phyloP scores from a whole-genome alignment of 306 rosid species.

The Ammopiptanthus mongolicus region DNA sequence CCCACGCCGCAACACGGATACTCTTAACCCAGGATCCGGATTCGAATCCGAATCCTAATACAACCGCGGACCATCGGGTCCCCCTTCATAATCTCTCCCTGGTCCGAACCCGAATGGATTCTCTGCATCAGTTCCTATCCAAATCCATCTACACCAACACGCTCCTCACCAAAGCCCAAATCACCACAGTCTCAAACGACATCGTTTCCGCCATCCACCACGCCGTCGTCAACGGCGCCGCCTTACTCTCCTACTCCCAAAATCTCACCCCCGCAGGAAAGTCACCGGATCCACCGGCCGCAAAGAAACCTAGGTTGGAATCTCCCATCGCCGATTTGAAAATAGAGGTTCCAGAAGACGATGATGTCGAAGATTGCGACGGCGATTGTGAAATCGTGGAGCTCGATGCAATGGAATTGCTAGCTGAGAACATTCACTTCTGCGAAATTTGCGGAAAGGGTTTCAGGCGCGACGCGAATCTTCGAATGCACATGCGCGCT shows the following conservation, averaged over 20 bases:
- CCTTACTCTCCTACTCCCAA: constrained; percentile 42
- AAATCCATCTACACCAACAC: constrained; percentile 39
- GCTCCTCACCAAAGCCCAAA: constrained; percentile 35
- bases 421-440: constrained; percentile 73
- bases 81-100: constrained; percentile 56
- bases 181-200: constrained; percentile 50
- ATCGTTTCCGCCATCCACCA: constrained; percentile 57
- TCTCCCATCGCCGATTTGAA: constrained; percentile 21
- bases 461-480: constrained; percentile 85
- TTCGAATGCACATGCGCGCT: constrained; percentile 94
- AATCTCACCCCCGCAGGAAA: not conserved
- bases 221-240: constrained; percentile 49
- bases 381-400: constrained; percentile 56
- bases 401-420: constrained; percentile 69
- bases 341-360: constrained; percentile 24
- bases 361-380: constrained; percentile 19
- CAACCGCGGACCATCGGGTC: constrained; percentile 24
- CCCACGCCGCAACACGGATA: constrained; percentile 2
- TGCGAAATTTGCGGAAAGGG: constrained; percentile 96
- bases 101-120: constrained; percentile 48
- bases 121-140: constrained; percentile 50
- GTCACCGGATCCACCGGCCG: not conserved
- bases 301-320: not conserved
- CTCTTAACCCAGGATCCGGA: not conserved
- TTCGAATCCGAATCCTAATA: not conserved